Evolutionary conservation across 2,329 filamentous ascomycete genomes (phyloP).

Genomic region (Ophiostoma populinum): DNA sequence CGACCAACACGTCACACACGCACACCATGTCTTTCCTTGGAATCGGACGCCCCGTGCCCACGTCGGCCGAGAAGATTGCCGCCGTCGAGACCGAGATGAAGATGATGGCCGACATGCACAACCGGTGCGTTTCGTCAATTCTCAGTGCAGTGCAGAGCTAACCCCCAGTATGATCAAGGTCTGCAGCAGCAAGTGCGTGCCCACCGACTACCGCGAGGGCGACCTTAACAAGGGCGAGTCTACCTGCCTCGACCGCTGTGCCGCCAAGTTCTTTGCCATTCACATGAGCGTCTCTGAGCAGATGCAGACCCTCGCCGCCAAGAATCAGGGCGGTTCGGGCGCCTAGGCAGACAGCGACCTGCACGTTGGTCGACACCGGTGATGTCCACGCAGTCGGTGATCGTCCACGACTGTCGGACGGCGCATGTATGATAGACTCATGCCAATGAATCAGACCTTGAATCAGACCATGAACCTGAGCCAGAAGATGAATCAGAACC

Average conservation of each 20-base stretch:
- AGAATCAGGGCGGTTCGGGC: conserved; percentile 2
- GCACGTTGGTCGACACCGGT: no score
- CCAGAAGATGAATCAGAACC: not conserved
- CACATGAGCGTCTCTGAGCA: conserved; percentile 96
- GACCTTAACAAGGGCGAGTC: conserved; percentile 98
- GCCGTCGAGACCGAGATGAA: conserved; percentile 95
- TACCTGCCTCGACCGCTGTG: conserved; percentile 94
- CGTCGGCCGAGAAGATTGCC: conserved; percentile 92
- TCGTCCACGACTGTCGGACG: no score
- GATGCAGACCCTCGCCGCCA: conserved; percentile 65
- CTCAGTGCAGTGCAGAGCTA: not conserved
- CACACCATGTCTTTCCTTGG: conserved; percentile 16
- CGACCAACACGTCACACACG: not conserved
- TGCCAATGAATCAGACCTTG: no score
- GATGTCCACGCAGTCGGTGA: no score
- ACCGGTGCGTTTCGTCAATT: conserved; percentile 48
- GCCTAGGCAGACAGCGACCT: no score
- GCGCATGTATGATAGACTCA: no score
- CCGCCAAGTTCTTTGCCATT: conserved; percentile 96
- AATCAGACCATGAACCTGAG: no score
- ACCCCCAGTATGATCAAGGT: conserved; percentile 57
- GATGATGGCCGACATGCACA: conserved; percentile 91
- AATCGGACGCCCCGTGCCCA: conserved; percentile 55
- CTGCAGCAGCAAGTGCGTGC: conserved; percentile 89
- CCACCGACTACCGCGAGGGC: conserved; percentile 78